Evolutionary conservation across 2,329 filamentous ascomycete species (phyloP), one percentile per base, ranked within the genome.

Genomic region (Lachnellula occidentalis): DNA sequence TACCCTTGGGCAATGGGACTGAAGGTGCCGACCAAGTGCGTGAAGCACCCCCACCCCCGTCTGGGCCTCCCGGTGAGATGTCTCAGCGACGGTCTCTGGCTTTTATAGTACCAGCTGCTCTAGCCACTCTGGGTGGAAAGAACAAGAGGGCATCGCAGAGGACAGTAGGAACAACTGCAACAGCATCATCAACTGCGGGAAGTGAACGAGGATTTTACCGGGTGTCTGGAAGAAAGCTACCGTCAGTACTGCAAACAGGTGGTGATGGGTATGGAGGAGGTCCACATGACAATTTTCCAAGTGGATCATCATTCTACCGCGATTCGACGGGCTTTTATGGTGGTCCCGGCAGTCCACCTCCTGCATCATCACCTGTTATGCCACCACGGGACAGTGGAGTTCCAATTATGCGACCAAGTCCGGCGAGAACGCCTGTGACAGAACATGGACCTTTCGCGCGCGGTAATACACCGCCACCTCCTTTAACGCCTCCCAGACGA

Each of bases 211-310:
- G 82, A 0, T 87, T 87, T 66, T 80, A 85, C 58, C 79, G 82
- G 31, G 78, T 87, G 2, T 84, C 83, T 5, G 84, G 84, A 57
- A 78, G 78, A 63, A 87, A 86, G 64, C 67, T 87, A 54, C 79
- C 81, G 3, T 82, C 84, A 2, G 83, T 86, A 9, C 70, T 87
- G 37, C 75, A 81, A 55, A 75, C 74, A 46, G 83, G 83, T 14
- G 83, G 83, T 5, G 83, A 86, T 64, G 83, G 83, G 1, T 86
- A 82, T 68, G 76, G 76, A 19, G 81, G 81, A 55, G 74, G 54
- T 11, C 70, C 60, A 60, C 45, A 39, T 36, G 59, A 59, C 43
- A 63, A 72, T 64, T 62, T 73, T 68, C 47, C 76, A 62, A 82
- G 78, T 61, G 75, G 73, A 34, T 71, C 71, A 47, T 80, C 80